Evolutionary conservation across 2,329 filamentous ascomycete species (phyloP).

Genomic region (Penicillium sp.): DNA sequence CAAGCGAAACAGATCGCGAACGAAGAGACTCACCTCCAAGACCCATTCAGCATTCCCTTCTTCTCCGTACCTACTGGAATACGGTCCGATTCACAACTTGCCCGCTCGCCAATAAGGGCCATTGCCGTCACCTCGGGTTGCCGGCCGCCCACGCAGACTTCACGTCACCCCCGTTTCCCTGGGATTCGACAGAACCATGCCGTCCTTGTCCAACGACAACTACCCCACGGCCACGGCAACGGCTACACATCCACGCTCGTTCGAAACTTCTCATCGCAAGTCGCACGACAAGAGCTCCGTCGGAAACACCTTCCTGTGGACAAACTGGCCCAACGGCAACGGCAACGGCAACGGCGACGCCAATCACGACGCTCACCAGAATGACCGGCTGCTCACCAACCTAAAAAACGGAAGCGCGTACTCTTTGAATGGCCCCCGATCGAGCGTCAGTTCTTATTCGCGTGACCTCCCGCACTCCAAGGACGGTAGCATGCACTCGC

Average conservation of each 20-base stretch:
- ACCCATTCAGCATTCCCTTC: conserved; percentile 5
- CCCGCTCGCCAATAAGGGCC: conserved; percentile 20
- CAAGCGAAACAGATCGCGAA: not conserved
- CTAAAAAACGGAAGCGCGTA: conserved; percentile 57
- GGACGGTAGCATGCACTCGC: conserved; percentile 51
- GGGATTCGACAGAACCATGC: conserved; percentile 31
- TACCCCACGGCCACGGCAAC: conserved; percentile 32
- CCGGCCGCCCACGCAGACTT: conserved; percentile 30
- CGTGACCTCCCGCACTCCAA: conserved; percentile 40
- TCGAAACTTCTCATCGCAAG: conserved; percentile 43
- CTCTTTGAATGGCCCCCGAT: conserved; percentile 58
- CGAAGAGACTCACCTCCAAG: not conserved
- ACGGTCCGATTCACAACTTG: conserved; percentile 19
- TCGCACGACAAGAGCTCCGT: conserved; percentile 45
- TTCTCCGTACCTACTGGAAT: conserved; percentile 12
- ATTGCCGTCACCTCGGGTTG: conserved; percentile 24
- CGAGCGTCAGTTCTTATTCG: conserved; percentile 44
- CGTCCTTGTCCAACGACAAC: conserved; percentile 39
- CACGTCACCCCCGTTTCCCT: conserved; percentile 28
- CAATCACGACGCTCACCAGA: conserved; percentile 38
- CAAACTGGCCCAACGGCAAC: conserved; percentile 46
- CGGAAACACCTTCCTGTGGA: conserved; percentile 49
- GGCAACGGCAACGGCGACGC: conserved; percentile 39
- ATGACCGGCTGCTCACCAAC: conserved; percentile 40
- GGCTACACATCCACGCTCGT: conserved; percentile 37